phyloP scores from a whole-genome alignment of 192 early-diverging fungal species.

The Gaertneriomyces semiglobifer region DNA sequence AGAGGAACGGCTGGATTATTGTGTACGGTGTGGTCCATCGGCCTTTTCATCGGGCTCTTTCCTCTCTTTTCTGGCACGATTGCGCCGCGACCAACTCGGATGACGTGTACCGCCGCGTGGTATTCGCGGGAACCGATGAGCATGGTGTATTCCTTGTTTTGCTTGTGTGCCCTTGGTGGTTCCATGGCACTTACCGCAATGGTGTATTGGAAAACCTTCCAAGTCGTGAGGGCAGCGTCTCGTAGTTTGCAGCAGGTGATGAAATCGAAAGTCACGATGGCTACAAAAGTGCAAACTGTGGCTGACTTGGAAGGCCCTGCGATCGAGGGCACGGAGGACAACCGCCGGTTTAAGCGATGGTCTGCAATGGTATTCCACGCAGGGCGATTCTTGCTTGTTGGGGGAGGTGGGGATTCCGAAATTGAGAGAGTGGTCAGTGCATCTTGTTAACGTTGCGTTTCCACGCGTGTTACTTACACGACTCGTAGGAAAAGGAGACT shows the following conservation, averaged over 20 bases:
- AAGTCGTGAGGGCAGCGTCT: neutral
- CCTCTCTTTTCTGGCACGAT: neutral
- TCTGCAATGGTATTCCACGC: neutral
- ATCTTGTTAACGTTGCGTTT: no score
- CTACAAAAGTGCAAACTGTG: neutral
- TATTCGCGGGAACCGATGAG: neutral
- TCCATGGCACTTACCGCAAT: neutral
- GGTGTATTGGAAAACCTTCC: conserved; percentile 1
- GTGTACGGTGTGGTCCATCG: neutral
- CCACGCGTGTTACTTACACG: no score
- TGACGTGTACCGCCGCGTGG: neutral
- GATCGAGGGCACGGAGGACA: neutral
- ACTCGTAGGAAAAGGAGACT: no score
- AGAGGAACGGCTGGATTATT: neutral
- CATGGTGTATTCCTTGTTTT: neutral
- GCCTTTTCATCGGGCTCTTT: neutral
- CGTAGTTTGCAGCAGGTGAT: neutral
- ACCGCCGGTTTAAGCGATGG: neutral
- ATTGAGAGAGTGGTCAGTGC: no score
- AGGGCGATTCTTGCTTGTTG: neutral
- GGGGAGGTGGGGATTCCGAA: neutral
- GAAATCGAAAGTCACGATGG: neutral
- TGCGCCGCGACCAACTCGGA: neutral
- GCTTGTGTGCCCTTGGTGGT: neutral
- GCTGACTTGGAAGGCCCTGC: neutral